Conservation (phyloP, 2,329 filamentous ascomycete genomes). For the Dendryphion nanum region DNA sequence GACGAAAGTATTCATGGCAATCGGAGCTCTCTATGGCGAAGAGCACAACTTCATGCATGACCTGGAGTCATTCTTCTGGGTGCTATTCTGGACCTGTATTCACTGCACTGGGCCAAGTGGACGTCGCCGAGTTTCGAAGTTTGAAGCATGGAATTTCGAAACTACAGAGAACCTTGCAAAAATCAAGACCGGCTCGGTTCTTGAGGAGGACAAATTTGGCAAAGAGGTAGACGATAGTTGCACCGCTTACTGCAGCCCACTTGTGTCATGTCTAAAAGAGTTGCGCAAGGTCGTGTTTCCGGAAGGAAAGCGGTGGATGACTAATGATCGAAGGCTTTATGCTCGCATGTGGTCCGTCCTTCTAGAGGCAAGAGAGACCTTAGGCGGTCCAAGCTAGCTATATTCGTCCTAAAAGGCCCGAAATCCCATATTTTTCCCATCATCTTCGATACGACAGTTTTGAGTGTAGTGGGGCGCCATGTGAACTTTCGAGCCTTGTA, state of each 20-base stretch:
- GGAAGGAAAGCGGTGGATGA: too few species aligned
- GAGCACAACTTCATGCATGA: conserved; percentile 50
- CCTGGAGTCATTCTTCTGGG: conserved; percentile 52
- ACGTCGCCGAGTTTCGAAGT: conserved; percentile 16
- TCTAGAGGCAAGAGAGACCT: too few species aligned
- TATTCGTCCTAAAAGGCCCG: too few species aligned
- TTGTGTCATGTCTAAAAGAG: not conserved
- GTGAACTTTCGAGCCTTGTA: too few species aligned
- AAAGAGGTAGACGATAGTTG: conserved; percentile 9
- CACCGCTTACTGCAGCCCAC: conserved; percentile 2
- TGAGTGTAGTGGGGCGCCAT: too few species aligned
- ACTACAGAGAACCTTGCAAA: conserved; percentile 22
- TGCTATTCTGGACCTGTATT: conserved; percentile 47
- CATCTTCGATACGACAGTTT: too few species aligned
- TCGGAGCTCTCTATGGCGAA: conserved; percentile 42
- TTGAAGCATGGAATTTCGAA: conserved; percentile 41
- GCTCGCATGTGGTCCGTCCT: too few species aligned
- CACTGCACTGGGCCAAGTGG: conserved; percentile 36
- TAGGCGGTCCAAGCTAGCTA: too few species aligned
- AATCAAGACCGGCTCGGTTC: conserved; percentile 21
- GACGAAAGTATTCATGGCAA: conserved; percentile 49
- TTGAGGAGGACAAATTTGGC: conserved; percentile 15
- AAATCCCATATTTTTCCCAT: too few species aligned
- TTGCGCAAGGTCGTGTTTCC: too few species aligned
- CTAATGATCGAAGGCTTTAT: too few species aligned